Evolutionary conservation across 192 early-diverging fungal genomes (phyloP), one percentile per base, ranked within the genome.

Genomic region (Spizellomyces punctatus): DNA sequence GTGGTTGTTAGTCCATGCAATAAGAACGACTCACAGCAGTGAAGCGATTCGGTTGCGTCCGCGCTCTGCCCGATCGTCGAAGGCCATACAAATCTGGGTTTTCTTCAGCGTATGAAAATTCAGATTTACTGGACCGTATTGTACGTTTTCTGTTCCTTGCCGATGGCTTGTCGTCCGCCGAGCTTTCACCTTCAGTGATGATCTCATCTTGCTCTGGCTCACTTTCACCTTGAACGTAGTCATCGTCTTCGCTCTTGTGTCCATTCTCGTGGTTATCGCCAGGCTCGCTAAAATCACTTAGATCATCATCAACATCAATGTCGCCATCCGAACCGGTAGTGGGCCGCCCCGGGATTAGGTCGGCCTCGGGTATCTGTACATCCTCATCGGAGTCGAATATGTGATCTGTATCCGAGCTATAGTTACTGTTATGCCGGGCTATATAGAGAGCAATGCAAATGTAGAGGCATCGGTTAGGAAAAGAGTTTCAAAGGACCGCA

Each of bases 31-130:
- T 14, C 17, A 55, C 42, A 17, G 12, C 46, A 12, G 12, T 70
- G 41, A 63, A 63, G 44, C 70, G 60, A 27, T n/a, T 41, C 17
- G 63, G 72, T 36, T 50, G 22, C 16, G 27, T 43, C 42, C 72
- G 63, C 27, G 63, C 72, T 10, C 72, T 63, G 12, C 72, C 72
- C 45, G 72, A 73, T 43, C 72, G 27, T 22, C 72, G 43, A 6
- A 73, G 72, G 8, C 63, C 64, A 45, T 73, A 73, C 22, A 73
- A 63, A 48, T 73, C 72, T 6, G 68, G 61, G 46, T 75, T 75
- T 8, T 47, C 60, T 19, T 70, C 68, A 6, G 61, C 68, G 21
- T 22, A 16, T 9, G 49, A 66, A 71, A 70, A 75, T 58, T 70
- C 65, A 36, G 27, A 36, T 61, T 45, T 22, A 10, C 7, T 56